These are phyloP conservation scores for Umbilicaria muhlenbergii DNA, from an alignment of 495 filamentous ascomycete genomes.

Conservation along the genomic window DNA sequence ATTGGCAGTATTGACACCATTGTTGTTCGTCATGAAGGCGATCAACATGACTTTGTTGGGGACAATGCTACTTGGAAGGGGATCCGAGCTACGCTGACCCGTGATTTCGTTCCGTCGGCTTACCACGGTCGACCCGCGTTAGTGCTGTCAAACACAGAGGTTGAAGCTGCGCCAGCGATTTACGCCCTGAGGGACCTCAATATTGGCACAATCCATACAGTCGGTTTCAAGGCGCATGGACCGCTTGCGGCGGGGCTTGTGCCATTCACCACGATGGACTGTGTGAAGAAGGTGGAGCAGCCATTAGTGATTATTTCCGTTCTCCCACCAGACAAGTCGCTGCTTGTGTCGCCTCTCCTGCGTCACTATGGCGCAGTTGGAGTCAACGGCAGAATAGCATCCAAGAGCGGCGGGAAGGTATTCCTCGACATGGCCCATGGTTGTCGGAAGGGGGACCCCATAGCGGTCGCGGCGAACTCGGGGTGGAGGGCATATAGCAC, in stretches of 20 bases:
- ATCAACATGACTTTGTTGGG: constrained; percentile 36
- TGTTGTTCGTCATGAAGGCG: constrained; percentile 33
- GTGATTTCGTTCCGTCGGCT: constrained; percentile 67
- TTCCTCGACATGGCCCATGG: constrained; percentile 68
- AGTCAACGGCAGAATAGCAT: constrained; percentile 26
- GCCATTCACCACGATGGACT: constrained; percentile 66
- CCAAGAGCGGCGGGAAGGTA: constrained; percentile 48
- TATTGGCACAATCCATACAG: constrained; percentile 65
- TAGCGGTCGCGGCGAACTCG: constrained; percentile 46
- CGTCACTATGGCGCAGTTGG: constrained; percentile 34
- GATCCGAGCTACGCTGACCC: constrained; percentile 61
- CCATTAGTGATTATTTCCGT: constrained; percentile 72
- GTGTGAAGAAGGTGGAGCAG: constrained; percentile 54
- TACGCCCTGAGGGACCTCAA: constrained; percentile 63
- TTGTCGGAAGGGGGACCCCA: constrained; percentile 48
- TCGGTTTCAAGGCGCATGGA: constrained; percentile 59
- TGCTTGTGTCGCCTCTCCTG: constrained; percentile 64
- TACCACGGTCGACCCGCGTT: constrained; percentile 61
- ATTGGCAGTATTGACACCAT: constrained; percentile 74
- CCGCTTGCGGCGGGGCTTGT: constrained; percentile 49
- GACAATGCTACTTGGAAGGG: constrained; percentile 77
- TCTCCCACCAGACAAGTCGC: constrained; percentile 58
- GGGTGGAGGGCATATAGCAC: constrained; percentile 70
- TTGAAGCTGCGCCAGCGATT: constrained; percentile 58
- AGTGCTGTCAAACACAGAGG: constrained; percentile 47